Base-by-base conservation (phyloP, 768 basidiomycete genomes). In the Gautieria morchelliformis region DNA sequence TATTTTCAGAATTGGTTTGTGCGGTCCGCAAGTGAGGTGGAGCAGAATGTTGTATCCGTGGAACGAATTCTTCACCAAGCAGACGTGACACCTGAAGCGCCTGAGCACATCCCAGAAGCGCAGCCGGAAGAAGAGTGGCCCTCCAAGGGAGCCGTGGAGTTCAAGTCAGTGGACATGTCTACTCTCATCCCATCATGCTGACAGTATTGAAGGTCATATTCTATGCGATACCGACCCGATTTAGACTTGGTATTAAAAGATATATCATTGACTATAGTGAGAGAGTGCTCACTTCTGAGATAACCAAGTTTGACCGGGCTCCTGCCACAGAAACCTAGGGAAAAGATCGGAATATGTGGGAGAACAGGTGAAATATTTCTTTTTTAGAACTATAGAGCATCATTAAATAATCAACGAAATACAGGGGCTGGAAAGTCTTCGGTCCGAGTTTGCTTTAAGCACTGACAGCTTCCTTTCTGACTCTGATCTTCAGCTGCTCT, bases 301-400 rank as follows among this genome's bases (percentile, higher is more conserved):
- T 44, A 10, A n/a, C n/a, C 2, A 22, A 5, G 5, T 44, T 44
- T 44, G 9, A 22, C 19, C 14, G 17, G 17, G 17, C 6, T 17
- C 20, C n/a, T 44, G 20, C n/a, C 39, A n/a, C 50, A 88, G 86
- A 75, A 81, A 63, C 75, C 87, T 0, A 81, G 78, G 47, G 89
- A 94, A 67, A 95, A 93, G 69, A 81, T 95, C 46, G 95, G 95
- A n/a, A 83, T 96, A 5, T 81, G 85, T 68, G 89, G 89, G 3
- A 70, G 89, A 60, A 95, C 93, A 5, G 93, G 75, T 52, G 71
- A 71, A 3, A 72, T 70, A 10, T 73, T 74, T 58, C 64, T 61
- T 41, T 61, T 66, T 27, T 65, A 37, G 10, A 22, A 65, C 65
- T 35, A 52, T 67, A 58, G 61, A 60, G 5, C 41, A 30, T 2